These are phyloP conservation scores for Taphrina confusa DNA, from an alignment of 1,139 yeast species.

Conservation along the genomic window DNA sequence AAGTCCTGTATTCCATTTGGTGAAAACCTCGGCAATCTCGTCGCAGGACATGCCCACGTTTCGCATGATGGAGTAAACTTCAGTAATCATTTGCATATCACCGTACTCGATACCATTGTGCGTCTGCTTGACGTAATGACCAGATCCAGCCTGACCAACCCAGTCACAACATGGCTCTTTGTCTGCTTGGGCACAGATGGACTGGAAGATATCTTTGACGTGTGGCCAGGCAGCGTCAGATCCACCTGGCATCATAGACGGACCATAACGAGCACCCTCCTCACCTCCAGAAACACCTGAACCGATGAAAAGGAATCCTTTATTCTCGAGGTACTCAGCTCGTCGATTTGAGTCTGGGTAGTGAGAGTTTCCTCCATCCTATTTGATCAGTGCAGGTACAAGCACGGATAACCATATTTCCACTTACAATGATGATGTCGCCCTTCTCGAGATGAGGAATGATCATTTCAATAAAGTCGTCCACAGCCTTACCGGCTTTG, in stretches of 20 bases:
- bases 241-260: slow-evolving; percentile 99
- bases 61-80: slow-evolving; percentile 94
- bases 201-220: slow-evolving; percentile 93
- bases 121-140: slow-evolving; percentile 99
- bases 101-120: slow-evolving; percentile 99
- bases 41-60: slow-evolving; percentile 85
- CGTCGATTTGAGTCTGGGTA: slow-evolving; percentile 99
- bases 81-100: slow-evolving; percentile 99
- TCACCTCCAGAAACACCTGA: slow-evolving; percentile 99
- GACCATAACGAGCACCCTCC: slow-evolving; percentile 99
- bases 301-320: slow-evolving; percentile 93
- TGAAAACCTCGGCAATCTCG: slow-evolving; percentile 92
- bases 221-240: slow-evolving; percentile 98
- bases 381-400: background rate
- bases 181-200: slow-evolving; percentile 91
- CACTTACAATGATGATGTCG: slow-evolving; percentile 74
- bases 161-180: slow-evolving; percentile 99
- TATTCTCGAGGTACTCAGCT: slow-evolving; percentile 77
- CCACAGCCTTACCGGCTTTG: slow-evolving; percentile 96
- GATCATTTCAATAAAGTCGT: slow-evolving; percentile 82
- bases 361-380: slow-evolving; percentile 98
- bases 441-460: slow-evolving; percentile 92
- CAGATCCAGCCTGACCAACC: slow-evolving; percentile 99
- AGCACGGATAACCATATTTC: background rate
- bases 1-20: slow-evolving; percentile 95